A percentile compares a stretch with the other conserved stretches of the same genome.
Conservation (phyloP, 306 rosid genomes). For the Crataegus laevigata region DNA sequence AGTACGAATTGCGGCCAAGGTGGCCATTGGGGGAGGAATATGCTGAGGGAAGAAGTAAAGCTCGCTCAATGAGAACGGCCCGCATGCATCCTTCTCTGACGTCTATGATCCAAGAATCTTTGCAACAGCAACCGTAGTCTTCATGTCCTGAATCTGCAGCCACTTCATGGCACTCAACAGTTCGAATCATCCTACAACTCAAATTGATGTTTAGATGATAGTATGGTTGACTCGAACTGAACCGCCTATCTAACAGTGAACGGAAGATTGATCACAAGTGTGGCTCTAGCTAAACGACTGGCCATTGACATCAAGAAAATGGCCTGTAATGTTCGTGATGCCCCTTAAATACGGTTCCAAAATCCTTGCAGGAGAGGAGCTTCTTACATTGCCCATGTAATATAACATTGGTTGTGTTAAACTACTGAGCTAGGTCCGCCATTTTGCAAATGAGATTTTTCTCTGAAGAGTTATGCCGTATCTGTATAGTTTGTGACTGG, state of each 20-base stretch:
- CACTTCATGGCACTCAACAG: background rate
- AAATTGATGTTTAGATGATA: background rate
- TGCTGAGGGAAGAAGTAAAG: conserved; percentile 71
- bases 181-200: background rate
- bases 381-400: background rate
- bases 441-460: background rate
- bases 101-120: conserved; percentile 69
- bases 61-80: conserved; percentile 73
- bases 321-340: background rate
- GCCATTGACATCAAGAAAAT: background rate
- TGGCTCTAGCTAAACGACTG: background rate
- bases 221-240: background rate
- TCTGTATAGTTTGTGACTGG: background rate
- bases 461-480: too few relatives aligned
- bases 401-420: background rate
- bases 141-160: conserved; percentile 10
- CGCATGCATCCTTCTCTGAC: conserved; percentile 91
- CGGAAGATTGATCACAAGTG: background rate
- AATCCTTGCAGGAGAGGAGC: background rate
- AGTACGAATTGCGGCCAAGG: conserved; percentile 86
- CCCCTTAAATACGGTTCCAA: background rate
- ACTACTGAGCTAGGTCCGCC: background rate
- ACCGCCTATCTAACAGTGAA: background rate
- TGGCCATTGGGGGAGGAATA: conserved; percentile 95
- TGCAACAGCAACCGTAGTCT: conserved; percentile 37